Conservation (phyloP, 2,329 filamentous ascomycete genomes). For the Ceratocystis smalleyi region DNA sequence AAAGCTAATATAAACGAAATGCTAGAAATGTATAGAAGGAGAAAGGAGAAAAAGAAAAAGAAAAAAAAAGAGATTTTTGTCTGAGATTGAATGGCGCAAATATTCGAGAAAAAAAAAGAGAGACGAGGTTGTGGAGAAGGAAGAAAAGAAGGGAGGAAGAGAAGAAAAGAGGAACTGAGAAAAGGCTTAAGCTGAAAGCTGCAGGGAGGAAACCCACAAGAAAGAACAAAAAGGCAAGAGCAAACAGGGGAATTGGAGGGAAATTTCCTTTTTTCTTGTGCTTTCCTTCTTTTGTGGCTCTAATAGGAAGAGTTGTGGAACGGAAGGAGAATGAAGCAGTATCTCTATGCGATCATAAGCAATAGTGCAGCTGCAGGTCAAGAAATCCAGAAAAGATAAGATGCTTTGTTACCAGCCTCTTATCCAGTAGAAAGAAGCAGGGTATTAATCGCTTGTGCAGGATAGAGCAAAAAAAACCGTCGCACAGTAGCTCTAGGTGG, state of each 20-base stretch:
- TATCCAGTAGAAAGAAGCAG: no score
- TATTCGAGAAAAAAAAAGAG: not conserved
- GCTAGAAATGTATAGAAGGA: not conserved
- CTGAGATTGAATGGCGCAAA: not conserved
- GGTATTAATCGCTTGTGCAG: no score
- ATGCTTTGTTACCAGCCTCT: no score
- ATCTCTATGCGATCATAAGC: no score
- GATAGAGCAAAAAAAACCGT: not conserved
- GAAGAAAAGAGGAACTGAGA: not conserved
- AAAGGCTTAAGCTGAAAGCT: not conserved
- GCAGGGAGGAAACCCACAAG: not conserved
- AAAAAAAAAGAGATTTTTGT: not conserved
- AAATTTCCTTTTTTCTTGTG: not conserved
- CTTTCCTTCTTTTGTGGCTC: not conserved
- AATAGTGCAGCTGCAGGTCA: not conserved
- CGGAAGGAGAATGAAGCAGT: not conserved
- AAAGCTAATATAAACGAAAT: not conserved
- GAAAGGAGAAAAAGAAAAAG: not conserved
- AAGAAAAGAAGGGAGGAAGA: not conserved
- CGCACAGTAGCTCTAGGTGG: not conserved
- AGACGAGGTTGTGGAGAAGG: not conserved
- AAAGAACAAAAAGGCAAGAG: not conserved
- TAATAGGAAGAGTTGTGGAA: not conserved
- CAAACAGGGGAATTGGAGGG: slow-evolving; percentile 2
- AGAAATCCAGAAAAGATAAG: not conserved